Evolutionary conservation across 2,329 filamentous ascomycete genomes (phyloP).

Genomic region (Knoxdaviesia capensis): DNA sequence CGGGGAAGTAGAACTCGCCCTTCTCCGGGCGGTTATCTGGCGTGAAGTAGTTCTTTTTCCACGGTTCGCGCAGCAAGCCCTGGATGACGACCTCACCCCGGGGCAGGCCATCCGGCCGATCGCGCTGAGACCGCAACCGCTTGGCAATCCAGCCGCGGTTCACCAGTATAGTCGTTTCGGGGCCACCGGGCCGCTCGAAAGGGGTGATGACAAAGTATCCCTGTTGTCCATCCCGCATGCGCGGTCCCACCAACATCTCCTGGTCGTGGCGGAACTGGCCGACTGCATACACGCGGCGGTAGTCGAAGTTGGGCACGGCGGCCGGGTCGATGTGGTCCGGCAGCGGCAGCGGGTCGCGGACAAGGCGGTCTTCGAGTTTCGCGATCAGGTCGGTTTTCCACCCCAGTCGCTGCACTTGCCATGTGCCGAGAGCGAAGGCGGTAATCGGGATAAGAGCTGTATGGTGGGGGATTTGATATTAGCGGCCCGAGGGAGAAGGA

Average conservation of each 20-base stretch:
- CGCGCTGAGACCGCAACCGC: conserved; percentile 43
- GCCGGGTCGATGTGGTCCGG: conserved; percentile 64
- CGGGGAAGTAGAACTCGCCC: conserved; percentile 85
- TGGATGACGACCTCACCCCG: conserved; percentile 56
- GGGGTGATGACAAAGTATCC: conserved; percentile 87
- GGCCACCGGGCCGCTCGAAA: conserved; percentile 46
- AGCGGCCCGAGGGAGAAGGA: background rate
- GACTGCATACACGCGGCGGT: conserved; percentile 57
- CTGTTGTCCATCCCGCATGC: conserved; percentile 72
- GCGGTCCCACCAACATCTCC: conserved; percentile 90
- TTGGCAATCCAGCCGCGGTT: conserved; percentile 86
- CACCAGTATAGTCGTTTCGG: conserved; percentile 53
- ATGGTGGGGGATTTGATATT: background rate
- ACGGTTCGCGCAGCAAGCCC: conserved; percentile 70
- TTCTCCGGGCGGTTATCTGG: conserved; percentile 71
- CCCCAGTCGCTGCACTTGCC: conserved; percentile 81
- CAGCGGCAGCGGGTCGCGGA: conserved; percentile 67
- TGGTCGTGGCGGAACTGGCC: conserved; percentile 68
- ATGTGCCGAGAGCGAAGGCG: conserved; percentile 75
- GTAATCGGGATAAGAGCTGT: conserved; percentile 72
- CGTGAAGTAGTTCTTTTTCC: conserved; percentile 97
- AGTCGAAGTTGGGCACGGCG: conserved; percentile 81
- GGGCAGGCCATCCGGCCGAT: conserved; percentile 46
- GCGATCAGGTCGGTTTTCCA: conserved; percentile 92
- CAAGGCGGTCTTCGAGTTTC: conserved; percentile 76